Percentiles rank a stretch among this genome's conserved stretches.
These are phyloP conservation scores for Leucosporidium yakuticum DNA, from an alignment of 768 basidiomycete species.

Conservation along the genomic window DNA sequence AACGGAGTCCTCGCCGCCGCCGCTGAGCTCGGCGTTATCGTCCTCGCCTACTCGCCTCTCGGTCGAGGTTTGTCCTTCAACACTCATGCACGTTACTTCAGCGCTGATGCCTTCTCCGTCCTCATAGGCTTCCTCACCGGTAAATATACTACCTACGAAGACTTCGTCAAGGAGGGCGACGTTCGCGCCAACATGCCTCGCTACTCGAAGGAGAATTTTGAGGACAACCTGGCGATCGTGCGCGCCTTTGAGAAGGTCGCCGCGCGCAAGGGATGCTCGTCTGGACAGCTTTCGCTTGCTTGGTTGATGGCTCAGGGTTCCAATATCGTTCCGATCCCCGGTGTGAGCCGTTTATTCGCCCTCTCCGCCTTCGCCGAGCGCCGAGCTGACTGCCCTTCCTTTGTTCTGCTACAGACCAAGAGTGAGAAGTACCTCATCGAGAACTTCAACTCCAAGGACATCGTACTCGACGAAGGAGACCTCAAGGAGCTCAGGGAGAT, in stretches of 20 bases:
- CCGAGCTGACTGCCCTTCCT: neutral
- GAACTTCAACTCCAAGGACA: slow-evolving; percentile 48
- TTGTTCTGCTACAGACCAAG: slow-evolving; percentile 28
- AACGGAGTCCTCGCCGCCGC: slow-evolving; percentile 44
- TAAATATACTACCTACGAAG: slow-evolving; percentile 41
- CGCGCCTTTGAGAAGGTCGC: slow-evolving; percentile 41
- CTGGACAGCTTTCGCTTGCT: slow-evolving; percentile 46
- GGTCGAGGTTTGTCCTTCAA: slow-evolving; percentile 8
- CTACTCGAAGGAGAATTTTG: slow-evolving; percentile 48
- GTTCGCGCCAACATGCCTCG: slow-evolving; percentile 46
- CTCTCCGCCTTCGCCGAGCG: neutral
- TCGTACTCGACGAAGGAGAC: slow-evolving; percentile 48
- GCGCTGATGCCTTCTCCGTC: neutral
- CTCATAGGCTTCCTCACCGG: slow-evolving; percentile 36
- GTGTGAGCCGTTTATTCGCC: slow-evolving; percentile 7
- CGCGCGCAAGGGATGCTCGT: slow-evolving; percentile 42
- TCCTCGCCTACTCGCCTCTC: slow-evolving; percentile 44
- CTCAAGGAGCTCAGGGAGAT: slow-evolving; percentile 46
- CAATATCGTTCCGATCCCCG: slow-evolving; percentile 40
- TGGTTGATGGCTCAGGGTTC: slow-evolving; percentile 42
- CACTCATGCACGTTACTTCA: neutral
- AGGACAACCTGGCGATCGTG: slow-evolving; percentile 10
- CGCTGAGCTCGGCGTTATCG: slow-evolving; percentile 42
- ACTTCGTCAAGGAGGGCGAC: slow-evolving; percentile 46
- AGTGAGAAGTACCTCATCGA: slow-evolving; percentile 50